phyloP scores from a whole-genome alignment of 352 stramenopile genomes.

The Saprolegnia diclina region DNA sequence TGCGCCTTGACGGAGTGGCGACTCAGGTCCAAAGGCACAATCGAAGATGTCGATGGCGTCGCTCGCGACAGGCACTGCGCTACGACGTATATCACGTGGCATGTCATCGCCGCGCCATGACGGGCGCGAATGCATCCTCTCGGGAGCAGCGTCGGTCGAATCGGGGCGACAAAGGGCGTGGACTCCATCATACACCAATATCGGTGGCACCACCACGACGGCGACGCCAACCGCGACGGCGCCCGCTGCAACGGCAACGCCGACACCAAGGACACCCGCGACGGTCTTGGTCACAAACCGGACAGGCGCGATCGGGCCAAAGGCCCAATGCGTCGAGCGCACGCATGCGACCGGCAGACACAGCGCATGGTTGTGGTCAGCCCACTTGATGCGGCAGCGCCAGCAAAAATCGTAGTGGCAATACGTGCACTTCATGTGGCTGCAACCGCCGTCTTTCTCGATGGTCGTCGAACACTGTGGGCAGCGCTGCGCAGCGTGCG shows the following conservation, averaged over 20 bases:
- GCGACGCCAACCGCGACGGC: not conserved
- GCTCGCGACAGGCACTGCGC: too few species aligned
- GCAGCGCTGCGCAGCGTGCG: slow-evolving; percentile 11
- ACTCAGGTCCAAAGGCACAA: too few species aligned
- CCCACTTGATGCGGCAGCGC: slow-evolving; percentile 15
- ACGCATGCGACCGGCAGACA: slow-evolving; percentile 19
- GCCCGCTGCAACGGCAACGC: not conserved
- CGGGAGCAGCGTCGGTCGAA: too few species aligned
- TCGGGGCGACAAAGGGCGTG: not conserved
- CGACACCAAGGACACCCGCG: not conserved
- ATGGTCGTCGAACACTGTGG: slow-evolving; percentile 11
- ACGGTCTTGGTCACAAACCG: slow-evolving; percentile 20
- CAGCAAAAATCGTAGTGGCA: slow-evolving; percentile 25
- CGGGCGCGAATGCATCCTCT: too few species aligned
- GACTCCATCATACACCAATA: not conserved
- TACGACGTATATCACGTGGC: too few species aligned
- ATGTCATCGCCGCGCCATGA: too few species aligned
- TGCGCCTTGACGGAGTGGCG: too few species aligned
- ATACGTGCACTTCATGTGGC: slow-evolving; percentile 22
- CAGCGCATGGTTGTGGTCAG: slow-evolving; percentile 1
- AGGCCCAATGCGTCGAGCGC: slow-evolving; percentile 19
- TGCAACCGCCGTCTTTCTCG: slow-evolving; percentile 21
- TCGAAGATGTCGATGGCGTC: too few species aligned
- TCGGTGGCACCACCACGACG: slow-evolving; percentile 1
- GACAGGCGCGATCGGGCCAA: slow-evolving; percentile 16